phyloP scores from a whole-genome alignment of 345 rosid species.

The Populus tremula region DNA sequence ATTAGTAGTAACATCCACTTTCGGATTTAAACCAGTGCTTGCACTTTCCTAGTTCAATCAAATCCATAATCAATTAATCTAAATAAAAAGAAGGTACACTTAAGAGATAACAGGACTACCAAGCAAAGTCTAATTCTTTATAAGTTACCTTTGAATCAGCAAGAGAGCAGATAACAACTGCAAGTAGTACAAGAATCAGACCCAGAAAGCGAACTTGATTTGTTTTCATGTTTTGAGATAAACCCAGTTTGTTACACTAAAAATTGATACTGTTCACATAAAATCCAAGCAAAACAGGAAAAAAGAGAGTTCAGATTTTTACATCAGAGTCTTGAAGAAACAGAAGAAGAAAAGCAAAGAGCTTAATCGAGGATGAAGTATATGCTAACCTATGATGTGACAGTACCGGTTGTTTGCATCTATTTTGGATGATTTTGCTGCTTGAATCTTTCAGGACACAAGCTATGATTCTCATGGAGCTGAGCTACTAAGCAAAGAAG shows the following conservation, averaged over 20 bases:
- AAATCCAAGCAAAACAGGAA: not conserved
- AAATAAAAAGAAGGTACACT: not conserved
- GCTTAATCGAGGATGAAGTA: not conserved
- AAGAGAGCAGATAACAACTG: slow-evolving; percentile 23
- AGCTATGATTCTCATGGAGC: slow-evolving; percentile 15
- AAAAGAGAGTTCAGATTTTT: not conserved
- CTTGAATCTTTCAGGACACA: not conserved
- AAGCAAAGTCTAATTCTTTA: not conserved
- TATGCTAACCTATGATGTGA: not conserved
- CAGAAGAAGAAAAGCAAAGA: not conserved
- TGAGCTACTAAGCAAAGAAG: not conserved
- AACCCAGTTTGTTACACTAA: slow-evolving; percentile 27
- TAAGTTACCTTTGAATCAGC: slow-evolving; percentile 45
- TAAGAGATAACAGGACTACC: not conserved
- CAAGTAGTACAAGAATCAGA: slow-evolving; percentile 38
- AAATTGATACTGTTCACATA: slow-evolving; percentile 17
- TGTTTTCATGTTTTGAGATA: slow-evolving; percentile 36
- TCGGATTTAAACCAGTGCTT: slow-evolving; percentile 20
- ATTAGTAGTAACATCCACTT: slow-evolving; percentile 6
- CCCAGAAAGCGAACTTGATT: slow-evolving; percentile 27
- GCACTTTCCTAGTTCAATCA: slow-evolving; percentile 26
- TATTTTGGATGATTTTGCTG: not conserved
- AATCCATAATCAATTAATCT: not conserved
- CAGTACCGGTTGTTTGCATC: not conserved
- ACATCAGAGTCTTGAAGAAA: not conserved